These are phyloP conservation scores for Trichomonas gallinae DNA, from an alignment of 208 protist species.

Conservation along the genomic window DNA sequence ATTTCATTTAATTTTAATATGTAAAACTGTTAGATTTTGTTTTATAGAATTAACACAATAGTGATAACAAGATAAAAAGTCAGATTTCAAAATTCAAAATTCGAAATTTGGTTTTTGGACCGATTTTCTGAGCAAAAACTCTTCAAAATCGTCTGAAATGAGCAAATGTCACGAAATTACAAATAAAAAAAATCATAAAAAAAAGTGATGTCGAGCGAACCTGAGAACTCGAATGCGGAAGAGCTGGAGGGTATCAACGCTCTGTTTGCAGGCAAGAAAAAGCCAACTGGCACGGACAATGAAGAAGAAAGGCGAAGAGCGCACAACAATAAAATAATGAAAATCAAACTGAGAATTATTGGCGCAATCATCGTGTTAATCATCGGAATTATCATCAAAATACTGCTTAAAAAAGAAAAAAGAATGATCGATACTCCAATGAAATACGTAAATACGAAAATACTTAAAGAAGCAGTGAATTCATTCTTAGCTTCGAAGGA, in stretches of 20 bases:
- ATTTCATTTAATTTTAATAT: too few species aligned
- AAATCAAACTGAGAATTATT: neutral
- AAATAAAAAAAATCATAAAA: too few species aligned
- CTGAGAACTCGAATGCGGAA: neutral
- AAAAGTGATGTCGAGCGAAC: too few species aligned
- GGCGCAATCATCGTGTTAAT: neutral
- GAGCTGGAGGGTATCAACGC: neutral
- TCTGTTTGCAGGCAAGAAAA: neutral
- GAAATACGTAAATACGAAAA: neutral
- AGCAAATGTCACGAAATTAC: too few species aligned
- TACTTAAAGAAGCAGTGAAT: neutral
- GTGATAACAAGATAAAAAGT: too few species aligned
- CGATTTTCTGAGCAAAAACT: too few species aligned
- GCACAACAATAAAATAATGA: neutral
- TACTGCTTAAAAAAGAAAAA: neutral
- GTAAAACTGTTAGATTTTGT: too few species aligned
- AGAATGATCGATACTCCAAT: neutral
- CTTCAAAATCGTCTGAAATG: too few species aligned
- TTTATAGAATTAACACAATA: too few species aligned
- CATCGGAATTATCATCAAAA: neutral
- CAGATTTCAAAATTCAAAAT: too few species aligned
- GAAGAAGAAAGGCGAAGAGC: neutral
- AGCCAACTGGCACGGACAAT: neutral
- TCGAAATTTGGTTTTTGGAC: too few species aligned
- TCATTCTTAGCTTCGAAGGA: neutral